Evolutionary conservation across 208 protist species (phyloP).

Genomic region (Acanthamoeba comandoni): DNA sequence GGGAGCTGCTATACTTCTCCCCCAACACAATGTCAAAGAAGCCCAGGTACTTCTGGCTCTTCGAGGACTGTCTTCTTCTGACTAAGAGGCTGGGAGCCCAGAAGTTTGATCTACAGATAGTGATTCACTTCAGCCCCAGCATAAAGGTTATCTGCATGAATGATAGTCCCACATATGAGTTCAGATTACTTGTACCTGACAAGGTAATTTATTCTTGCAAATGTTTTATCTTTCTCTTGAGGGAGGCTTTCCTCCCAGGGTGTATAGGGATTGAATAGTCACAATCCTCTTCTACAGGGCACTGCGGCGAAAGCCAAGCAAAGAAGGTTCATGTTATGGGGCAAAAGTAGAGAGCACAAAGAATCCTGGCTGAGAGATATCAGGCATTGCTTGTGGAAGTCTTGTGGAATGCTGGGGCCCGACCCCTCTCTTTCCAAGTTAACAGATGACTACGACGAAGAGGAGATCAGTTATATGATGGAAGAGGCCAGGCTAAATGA

Average conservation of each 20-base stretch:
- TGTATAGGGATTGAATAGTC: not conserved
- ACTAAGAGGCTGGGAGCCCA: not conserved
- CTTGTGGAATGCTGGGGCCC: conserved; percentile 1
- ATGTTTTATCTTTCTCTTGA: not conserved
- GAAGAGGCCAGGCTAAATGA: not conserved
- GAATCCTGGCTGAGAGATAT: conserved; percentile 1
- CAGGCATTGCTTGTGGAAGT: not conserved
- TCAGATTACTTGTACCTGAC: not conserved
- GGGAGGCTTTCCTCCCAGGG: not conserved
- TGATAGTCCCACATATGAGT: conserved; percentile 2
- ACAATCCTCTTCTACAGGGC: not conserved
- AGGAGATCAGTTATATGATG: conserved; percentile 9
- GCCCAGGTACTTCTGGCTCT: not conserved
- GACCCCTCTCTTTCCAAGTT: not conserved
- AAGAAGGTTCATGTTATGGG: conserved; percentile 7
- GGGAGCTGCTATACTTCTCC: not conserved
- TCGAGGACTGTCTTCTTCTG: not conserved
- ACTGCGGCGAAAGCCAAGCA: conserved; percentile 17
- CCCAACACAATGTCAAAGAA: not conserved
- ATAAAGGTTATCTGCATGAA: conserved; percentile 40
- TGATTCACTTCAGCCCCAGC: not conserved
- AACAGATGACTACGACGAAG: not conserved
- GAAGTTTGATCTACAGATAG: not conserved
- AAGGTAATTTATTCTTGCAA: not conserved
- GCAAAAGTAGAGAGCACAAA: conserved; percentile 8